Base-by-base conservation (phyloP, 257 asterid species). In the Echites panduratus region DNA sequence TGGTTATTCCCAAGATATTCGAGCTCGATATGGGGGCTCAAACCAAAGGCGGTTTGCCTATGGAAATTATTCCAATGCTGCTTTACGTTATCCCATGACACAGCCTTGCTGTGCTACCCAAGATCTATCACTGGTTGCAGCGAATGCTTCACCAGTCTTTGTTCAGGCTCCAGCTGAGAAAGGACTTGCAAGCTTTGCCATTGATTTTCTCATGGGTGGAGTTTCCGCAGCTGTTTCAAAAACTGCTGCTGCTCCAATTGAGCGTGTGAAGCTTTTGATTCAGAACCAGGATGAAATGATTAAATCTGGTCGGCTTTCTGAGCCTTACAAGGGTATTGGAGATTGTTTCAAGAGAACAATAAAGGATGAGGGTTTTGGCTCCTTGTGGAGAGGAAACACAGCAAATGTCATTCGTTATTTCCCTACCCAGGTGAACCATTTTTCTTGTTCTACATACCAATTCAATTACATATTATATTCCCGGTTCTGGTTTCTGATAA, bases 151-250 rank as follows among this genome's bases (percentile, higher is more conserved):
- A 0, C 97, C 98, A 4, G 90, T 92, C 57, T 90, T 90, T 73
- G 96, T 89, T 44, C 92, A 85, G 82, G 98, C 98, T 77, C 98
- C 98, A 9, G 58, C 86, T 61, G 98, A 92, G 86, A 92, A 92
- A 78, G 96, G 98, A 1, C 1, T 87, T 0, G 77, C 86, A 26
- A 78, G 92, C 54, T 92, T 92, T 76, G 98, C 96, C 7, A 88
- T 86, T 49, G 98, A 92, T 70, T 92, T 92, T 70, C 89, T 92
- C 57, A 92, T 92, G 98, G 98, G 98, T 59, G 98, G 96, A 65
- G 98, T 92, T 71, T 92, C 98, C 32, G 98, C 96, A 66, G 98
- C 98, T 70, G 96, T 92, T 68, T 92, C 98, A 0, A 92, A 92
- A 68, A 92, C 98, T 38, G 96, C 96, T 66, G 98, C 96, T 53